Base-by-base conservation (phyloP, 768 basidiomycete genomes). In the Lactifluus rugatus region DNA sequence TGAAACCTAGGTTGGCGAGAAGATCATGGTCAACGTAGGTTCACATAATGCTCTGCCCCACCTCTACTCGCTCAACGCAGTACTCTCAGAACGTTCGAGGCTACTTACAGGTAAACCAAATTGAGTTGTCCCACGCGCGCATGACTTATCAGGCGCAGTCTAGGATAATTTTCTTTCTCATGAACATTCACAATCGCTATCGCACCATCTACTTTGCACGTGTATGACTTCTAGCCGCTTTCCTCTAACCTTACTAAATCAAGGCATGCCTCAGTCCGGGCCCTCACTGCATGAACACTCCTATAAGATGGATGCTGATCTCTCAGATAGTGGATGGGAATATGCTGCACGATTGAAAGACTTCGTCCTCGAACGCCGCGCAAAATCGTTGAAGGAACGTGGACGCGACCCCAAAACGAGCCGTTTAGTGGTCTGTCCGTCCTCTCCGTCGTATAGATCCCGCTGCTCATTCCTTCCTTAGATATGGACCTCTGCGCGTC, bases 241-340 rank as follows among this genome's bases (percentile, higher is more conserved):
- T 28, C 42, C n/a, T 16, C 19, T 31, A 25, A 28, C n/a, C 13
- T 50, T 48, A 31, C 19, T 59, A 32, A 41, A n/a, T 57, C 23
- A 25, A 8, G 5, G 26, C 17, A 23, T 26, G 13, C 16, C 6
- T 42, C 65, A 96, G 93, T 95, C 94, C 17, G 96, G 96, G n/a
- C 93, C 94, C 78, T 95, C 93, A 13, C 77, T 97, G 57, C 93
- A 97, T 65, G 96, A 99, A 69, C 96, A 98, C 69, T 98, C 95
- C 5, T 98, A 94, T 78, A 95, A 94, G 73, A 94, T 96, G 37
- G 96, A 99, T 67, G 93, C 94, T 1, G 95, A 98, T 70, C 80
- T 99, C 10, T 96, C 94, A 2, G 88, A 90, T 2, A 86, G 85
- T 0, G 96, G 96, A 2, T 93, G 92, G 90, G 93, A 96, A 59